Evolutionary conservation across 1,139 yeast species (phyloP).

Genomic region (Kluyveromyces sp.): DNA sequence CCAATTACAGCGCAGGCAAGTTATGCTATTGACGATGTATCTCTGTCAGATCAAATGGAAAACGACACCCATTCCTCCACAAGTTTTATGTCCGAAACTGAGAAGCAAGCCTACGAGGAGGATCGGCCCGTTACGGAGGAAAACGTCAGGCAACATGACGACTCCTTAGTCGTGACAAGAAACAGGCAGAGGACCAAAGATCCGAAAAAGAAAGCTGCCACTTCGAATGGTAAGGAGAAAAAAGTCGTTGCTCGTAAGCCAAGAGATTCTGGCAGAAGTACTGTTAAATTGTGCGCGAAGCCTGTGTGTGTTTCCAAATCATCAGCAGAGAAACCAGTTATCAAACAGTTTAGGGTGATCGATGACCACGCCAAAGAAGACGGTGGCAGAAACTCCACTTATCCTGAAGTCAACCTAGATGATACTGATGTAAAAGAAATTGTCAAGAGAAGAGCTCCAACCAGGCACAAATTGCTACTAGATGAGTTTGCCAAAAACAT

Average conservation of each 20-base stretch:
- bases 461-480: neutral
- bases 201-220: too few species aligned
- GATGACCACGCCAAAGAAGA: neutral
- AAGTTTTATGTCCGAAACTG: too few species aligned
- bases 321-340: neutral
- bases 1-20: conserved; percentile 1
- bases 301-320: too few species aligned
- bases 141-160: too few species aligned
- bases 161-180: too few species aligned
- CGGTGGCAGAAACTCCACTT: neutral
- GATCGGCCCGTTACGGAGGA: too few species aligned
- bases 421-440: neutral
- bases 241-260: too few species aligned
- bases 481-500: conserved; percentile 1
- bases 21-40: conserved; percentile 3
- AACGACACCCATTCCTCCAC: neutral
- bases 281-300: too few species aligned
- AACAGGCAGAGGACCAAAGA: too few species aligned
- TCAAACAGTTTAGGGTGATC: neutral
- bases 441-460: neutral
- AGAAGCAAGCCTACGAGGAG: too few species aligned
- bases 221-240: too few species aligned
- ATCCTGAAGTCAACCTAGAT: neutral
- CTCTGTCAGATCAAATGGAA: neutral
- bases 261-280: too few species aligned